phyloP scores from a whole-genome alignment of 208 protist species.

The Herpetomonas tarakana region DNA sequence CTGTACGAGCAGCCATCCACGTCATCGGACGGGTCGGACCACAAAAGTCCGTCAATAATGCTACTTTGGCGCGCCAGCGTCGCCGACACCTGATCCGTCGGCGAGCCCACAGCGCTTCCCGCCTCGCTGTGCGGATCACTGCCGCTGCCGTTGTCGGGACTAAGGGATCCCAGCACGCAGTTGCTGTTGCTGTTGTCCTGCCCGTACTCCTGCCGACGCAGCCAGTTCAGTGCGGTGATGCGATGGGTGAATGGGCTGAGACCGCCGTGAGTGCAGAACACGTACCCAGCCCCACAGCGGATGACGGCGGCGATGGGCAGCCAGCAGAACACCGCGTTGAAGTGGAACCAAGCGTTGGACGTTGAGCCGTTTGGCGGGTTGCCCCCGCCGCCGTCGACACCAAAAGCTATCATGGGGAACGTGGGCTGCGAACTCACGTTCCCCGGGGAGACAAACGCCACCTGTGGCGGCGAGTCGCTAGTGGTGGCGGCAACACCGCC shows the following conservation, averaged over 20 bases:
- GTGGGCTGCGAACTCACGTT: neutral
- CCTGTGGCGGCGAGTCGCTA: neutral
- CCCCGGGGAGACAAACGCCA: neutral
- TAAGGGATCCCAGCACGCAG: too few species aligned
- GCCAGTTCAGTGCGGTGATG: slow-evolving; percentile 37
- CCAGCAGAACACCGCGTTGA: slow-evolving; percentile 83
- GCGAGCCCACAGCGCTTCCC: neutral
- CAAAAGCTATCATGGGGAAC: neutral
- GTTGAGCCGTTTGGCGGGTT: neutral
- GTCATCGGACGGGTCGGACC: slow-evolving; percentile 98
- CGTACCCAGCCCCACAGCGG: slow-evolving; percentile 52
- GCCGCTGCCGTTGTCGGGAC: neutral
- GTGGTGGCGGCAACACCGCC: too few species aligned
- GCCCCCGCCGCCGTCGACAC: neutral
- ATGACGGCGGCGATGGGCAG: slow-evolving; percentile 82
- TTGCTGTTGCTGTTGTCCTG: slow-evolving; percentile 13
- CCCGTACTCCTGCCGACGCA: slow-evolving; percentile 69
- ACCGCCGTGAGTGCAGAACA: slow-evolving; percentile 87
- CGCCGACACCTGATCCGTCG: slow-evolving; percentile 1
- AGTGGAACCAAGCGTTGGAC: slow-evolving; percentile 57
- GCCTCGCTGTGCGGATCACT: slow-evolving; percentile 3
- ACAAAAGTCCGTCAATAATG: slow-evolving; percentile 99
- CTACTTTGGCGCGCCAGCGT: slow-evolving; percentile 60
- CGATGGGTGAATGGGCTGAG: slow-evolving; percentile 56
- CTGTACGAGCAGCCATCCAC: slow-evolving; percentile 52